These are phyloP conservation scores for Cutaneotrichosporon spelunceum DNA, from an alignment of 1,284 basidiomycete genomes.

Conservation along the genomic window DNA sequence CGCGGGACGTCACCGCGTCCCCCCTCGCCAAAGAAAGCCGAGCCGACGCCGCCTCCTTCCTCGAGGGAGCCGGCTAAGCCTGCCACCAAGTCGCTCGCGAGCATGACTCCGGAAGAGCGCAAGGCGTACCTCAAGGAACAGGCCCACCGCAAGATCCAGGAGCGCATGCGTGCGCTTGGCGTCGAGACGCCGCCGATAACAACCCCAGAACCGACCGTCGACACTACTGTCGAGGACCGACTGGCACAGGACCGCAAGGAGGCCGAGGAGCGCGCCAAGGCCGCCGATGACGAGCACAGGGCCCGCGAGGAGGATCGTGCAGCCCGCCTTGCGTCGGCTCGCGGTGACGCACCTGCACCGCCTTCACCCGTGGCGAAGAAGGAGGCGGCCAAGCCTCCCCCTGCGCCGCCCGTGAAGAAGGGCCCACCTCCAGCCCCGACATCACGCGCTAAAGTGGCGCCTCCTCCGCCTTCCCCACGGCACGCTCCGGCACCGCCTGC, in stretches of 20 bases:
- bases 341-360: slow-evolving; percentile 27
- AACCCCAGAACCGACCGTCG: slow-evolving; percentile 54
- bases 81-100: slow-evolving; percentile 58
- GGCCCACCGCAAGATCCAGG: slow-evolving; percentile 78
- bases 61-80: slow-evolving; percentile 25
- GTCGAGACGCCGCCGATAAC: slow-evolving; percentile 59
- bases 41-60: slow-evolving; percentile 3
- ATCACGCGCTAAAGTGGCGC: slow-evolving; percentile 27
- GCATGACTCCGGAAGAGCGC: slow-evolving; percentile 82
- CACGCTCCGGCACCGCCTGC: slow-evolving; percentile 34
- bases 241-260: slow-evolving; percentile 78
- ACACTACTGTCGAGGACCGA: slow-evolving; percentile 74
- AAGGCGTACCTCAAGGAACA: slow-evolving; percentile 75
- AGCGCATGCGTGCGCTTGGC: slow-evolving; percentile 82
- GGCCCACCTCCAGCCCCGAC: slow-evolving; percentile 42
- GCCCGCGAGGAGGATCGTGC: slow-evolving; percentile 67
- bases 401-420: slow-evolving; percentile 27
- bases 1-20: slow-evolving; percentile 5
- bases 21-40: slow-evolving; percentile 4
- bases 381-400: slow-evolving; percentile 39
- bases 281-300: slow-evolving; percentile 72
- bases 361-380: slow-evolving; percentile 55
- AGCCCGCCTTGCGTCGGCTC: slow-evolving; percentile 66
- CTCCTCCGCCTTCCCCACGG: slow-evolving; percentile 17
- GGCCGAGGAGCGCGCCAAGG: slow-evolving; percentile 71